These are phyloP conservation scores for Amauroascus niger DNA, from an alignment of 2,329 filamentous ascomycete species.

Conservation along the genomic window DNA sequence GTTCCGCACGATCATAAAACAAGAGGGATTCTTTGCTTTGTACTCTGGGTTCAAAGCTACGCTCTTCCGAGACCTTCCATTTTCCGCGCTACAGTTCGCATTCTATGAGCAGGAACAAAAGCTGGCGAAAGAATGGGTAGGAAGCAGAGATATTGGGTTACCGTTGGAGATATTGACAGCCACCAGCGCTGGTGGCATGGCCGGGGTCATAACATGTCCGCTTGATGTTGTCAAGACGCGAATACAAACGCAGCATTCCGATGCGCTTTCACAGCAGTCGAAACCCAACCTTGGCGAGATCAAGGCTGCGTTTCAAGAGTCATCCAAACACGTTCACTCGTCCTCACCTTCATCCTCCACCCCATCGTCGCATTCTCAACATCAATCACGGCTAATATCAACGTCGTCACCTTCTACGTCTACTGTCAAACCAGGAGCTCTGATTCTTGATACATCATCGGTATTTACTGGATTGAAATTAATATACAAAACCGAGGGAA, in stretches of 20 bases:
- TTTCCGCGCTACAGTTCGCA: slow-evolving; percentile 92
- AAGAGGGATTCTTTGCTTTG: slow-evolving; percentile 73
- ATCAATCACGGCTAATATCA: slow-evolving; percentile 65
- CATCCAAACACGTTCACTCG: slow-evolving; percentile 23
- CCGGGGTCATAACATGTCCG: slow-evolving; percentile 88
- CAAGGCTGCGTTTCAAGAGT: slow-evolving; percentile 12
- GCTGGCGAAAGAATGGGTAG: slow-evolving; percentile 68
- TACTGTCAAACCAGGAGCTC: slow-evolving; percentile 65
- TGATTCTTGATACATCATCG: slow-evolving; percentile 78
- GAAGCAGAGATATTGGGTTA: slow-evolving; percentile 73
- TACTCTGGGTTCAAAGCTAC: slow-evolving; percentile 98
- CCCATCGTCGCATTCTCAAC: slow-evolving; percentile 27
- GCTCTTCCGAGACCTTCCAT: slow-evolving; percentile 84
- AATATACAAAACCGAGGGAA: slow-evolving; percentile 82
- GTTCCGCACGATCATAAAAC: slow-evolving; percentile 68
- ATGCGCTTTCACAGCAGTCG: slow-evolving; percentile 17
- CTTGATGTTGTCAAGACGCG: slow-evolving; percentile 96
- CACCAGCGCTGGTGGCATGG: slow-evolving; percentile 79
- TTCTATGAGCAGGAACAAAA: slow-evolving; percentile 93
- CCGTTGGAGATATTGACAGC: slow-evolving; percentile 80
- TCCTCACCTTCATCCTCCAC: slow-evolving; percentile 21
- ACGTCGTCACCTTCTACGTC: slow-evolving; percentile 83
- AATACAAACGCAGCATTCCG: slow-evolving; percentile 77
- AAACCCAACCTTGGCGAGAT: slow-evolving; percentile 18
- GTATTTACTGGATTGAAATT: slow-evolving; percentile 72